Conservation (phyloP, 495 filamentous ascomycete species). For the Extremus antarcticus region DNA sequence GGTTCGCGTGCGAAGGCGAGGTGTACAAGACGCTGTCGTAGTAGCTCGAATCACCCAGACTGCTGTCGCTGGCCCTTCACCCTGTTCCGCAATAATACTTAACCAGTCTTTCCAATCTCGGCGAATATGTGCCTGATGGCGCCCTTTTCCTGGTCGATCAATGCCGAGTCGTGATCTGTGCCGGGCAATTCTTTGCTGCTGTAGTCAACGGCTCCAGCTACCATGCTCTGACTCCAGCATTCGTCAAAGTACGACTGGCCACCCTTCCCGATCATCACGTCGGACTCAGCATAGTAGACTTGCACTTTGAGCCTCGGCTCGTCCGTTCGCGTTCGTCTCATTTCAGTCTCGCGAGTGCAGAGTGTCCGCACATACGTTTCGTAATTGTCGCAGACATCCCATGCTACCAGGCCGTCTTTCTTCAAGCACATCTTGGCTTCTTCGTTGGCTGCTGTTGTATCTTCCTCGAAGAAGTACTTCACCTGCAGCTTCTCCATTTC, state of each 20-base stretch:
- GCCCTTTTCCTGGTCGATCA: slow-evolving; percentile 15
- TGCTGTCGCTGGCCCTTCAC: no score
- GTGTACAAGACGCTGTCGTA: slow-evolving; percentile 13
- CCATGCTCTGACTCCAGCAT: slow-evolving; percentile 11
- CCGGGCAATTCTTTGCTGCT: slow-evolving; percentile 2
- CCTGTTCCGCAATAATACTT: no score
- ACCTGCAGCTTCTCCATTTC: slow-evolving; percentile 5
- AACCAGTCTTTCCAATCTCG: not conserved
- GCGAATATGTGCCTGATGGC: slow-evolving; percentile 14
- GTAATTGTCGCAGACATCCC: slow-evolving; percentile 19
- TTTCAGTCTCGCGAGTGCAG: not conserved
- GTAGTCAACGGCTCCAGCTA: slow-evolving; percentile 10
- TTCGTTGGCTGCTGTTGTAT: slow-evolving; percentile 10
- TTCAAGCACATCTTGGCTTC: slow-evolving; percentile 14
- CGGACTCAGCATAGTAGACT: slow-evolving; percentile 12
- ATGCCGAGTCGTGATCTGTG: slow-evolving; percentile 15
- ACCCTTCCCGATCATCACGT: slow-evolving; percentile 17
- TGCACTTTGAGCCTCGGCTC: slow-evolving; percentile 7
- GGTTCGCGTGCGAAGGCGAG: slow-evolving; percentile 13
- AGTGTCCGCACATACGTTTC: slow-evolving; percentile 6
- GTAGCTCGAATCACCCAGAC: not conserved
- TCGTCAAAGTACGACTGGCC: slow-evolving; percentile 15
- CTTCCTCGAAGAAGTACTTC: slow-evolving; percentile 14
- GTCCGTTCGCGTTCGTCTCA: not conserved
- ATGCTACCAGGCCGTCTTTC: slow-evolving; percentile 4